These are phyloP conservation scores for Penicillium sp. DNA, from an alignment of 2,329 filamentous ascomycete genomes.

Conservation along the genomic window DNA sequence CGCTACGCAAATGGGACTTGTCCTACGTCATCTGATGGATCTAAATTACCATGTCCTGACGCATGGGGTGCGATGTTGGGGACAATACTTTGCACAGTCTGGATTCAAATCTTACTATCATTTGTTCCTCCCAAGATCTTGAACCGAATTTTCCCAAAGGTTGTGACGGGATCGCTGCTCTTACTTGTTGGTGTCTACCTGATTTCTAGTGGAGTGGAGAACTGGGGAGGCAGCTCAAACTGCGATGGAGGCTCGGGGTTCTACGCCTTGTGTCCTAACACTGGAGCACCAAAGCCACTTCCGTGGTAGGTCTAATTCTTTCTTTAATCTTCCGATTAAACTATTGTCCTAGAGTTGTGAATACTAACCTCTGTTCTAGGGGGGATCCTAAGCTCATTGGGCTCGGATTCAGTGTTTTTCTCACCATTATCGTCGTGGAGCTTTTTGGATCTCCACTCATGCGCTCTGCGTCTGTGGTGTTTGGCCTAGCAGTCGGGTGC, in stretches of 20 bases:
- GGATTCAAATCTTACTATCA: constrained; percentile 74
- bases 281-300: constrained; percentile 70
- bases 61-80: constrained; percentile 77
- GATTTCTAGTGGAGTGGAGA: constrained; percentile 71
- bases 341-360: not conserved
- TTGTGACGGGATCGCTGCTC: constrained; percentile 74
- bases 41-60: constrained; percentile 72
- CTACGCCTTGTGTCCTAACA: constrained; percentile 68
- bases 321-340: too few species aligned
- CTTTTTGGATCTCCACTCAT: constrained; percentile 82
- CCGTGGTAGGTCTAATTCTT: constrained; percentile 59
- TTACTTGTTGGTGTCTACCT: constrained; percentile 74
- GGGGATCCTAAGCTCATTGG: constrained; percentile 78
- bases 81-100: constrained; percentile 66
- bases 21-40: constrained; percentile 63
- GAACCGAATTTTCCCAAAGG: constrained; percentile 76
- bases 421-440: constrained; percentile 79
- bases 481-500: constrained; percentile 75
- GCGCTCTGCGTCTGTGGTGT: constrained; percentile 77
- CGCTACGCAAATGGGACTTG: constrained; percentile 71
- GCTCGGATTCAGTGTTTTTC: constrained; percentile 78
- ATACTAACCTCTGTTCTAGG: constrained; percentile 10
- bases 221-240: constrained; percentile 68
- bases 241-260: constrained; percentile 63
- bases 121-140: constrained; percentile 72